Evolutionary conservation across 2,329 filamentous ascomycete genomes (phyloP), one percentile per base, ranked within the genome.

Genomic region (Fusarium globosum): DNA sequence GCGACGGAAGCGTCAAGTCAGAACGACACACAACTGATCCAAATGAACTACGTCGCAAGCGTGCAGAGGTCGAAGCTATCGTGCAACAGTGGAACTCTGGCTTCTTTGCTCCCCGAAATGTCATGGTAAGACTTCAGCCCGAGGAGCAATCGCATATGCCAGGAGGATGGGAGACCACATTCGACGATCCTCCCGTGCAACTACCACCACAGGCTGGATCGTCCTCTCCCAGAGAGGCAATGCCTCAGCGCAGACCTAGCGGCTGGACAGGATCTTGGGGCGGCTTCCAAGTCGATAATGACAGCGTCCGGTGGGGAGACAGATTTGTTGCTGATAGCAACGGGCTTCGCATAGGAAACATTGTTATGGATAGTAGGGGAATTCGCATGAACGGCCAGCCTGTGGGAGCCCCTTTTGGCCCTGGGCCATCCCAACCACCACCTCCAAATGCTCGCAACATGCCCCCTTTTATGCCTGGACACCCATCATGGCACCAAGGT

Each of bases 1-100:
- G 39, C 28, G 52, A 68, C 26, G 61, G 41, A 21, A 73, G 52
- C n/a, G 53, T 23, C n/a, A 71, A 49, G 30, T 62, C 69, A 14
- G 52, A 60, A 6, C 45, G 56, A 16, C 58, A 59, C 14, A 21
- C 42, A 5, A 4, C 33, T 23, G 70, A 73, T 7, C 72, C 78
- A 6, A 74, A 68, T 7, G 78, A 80, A 36, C 63, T 73, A 9
- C 72, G 75, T 26, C 74, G 76, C 18, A 75, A 76, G 41, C 71
- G 71, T 3, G 77, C 79, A 53, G 79, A 82, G 30, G 72, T 83
- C 11, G 82, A 86, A 23, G 79, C 80, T 3, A 86, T 85, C 0
- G 81, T 88, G 4, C 77, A 81, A 51, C 86, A 89, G 73, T 91
- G 89, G 88, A 90, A 91, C 71, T 82, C 84, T 7, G 84, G 85